Conservation (phyloP, 768 basidiomycete species). For the Wakefieldia striispora region DNA sequence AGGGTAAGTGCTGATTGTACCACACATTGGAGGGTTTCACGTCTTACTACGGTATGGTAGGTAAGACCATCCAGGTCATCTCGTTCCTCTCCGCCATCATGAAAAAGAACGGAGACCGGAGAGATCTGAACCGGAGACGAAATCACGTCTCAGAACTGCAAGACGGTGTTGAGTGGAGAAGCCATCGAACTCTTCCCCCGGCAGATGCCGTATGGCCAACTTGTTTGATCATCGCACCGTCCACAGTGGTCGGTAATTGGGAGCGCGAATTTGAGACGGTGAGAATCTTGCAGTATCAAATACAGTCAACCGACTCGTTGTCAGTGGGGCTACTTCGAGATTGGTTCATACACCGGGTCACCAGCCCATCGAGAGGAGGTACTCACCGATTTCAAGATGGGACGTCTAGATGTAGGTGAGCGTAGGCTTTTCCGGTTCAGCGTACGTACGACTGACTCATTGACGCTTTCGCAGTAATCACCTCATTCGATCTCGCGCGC, state of each 20-base stretch:
- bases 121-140: slow-evolving; percentile 66
- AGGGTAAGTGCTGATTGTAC: slow-evolving; percentile 23
- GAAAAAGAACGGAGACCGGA: slow-evolving; percentile 66
- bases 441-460: neutral
- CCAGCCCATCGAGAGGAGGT: slow-evolving; percentile 53
- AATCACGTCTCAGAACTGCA: slow-evolving; percentile 66
- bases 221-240: slow-evolving; percentile 83
- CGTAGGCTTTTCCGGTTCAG: slow-evolving; percentile 1
- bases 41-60: slow-evolving; percentile 22
- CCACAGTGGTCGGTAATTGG: slow-evolving; percentile 86
- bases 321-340: slow-evolving; percentile 95
- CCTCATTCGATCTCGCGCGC: slow-evolving; percentile 73
- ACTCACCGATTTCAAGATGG: slow-evolving; percentile 71
- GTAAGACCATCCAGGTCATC: slow-evolving; percentile 97
- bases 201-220: slow-evolving; percentile 82
- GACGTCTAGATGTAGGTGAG: slow-evolving; percentile 82
- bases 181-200: slow-evolving; percentile 52
- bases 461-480: slow-evolving; percentile 55
- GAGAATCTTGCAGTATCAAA: slow-evolving; percentile 12
- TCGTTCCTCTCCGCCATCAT: slow-evolving; percentile 90
- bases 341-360: slow-evolving; percentile 63
- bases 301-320: neutral
- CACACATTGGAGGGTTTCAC: neutral
- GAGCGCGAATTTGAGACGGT: slow-evolving; percentile 83
- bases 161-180: slow-evolving; percentile 54